Evolutionary conservation across 139 green algal genomes (phyloP), one percentile per base, ranked within the genome.

Genomic region (Coelastrella sp.): DNA sequence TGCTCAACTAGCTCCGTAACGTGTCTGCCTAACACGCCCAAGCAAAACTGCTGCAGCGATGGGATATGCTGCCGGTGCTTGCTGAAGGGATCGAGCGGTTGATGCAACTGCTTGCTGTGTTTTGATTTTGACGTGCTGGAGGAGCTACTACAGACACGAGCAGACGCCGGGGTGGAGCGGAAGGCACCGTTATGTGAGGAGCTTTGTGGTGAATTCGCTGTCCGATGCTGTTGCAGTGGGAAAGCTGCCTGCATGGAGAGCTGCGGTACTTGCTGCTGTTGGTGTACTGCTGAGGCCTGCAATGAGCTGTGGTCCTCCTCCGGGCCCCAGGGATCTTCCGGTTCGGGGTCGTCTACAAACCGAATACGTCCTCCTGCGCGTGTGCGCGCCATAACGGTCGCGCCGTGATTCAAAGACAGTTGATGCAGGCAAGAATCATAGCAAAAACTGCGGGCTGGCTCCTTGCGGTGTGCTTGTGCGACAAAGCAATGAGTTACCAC

Each of bases 281-380:
- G 61, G 59, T 7, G 20, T 4, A 17, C 80, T 57, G 58, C 80
- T 57, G 80, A 7, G 7, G 71, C 74, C 8, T 80, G 19, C 23
- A 58, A 6, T 14, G 22, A 17, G 13, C 59, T 32, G 16, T 60
- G 59, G 11, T 87, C 32, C 10, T 88, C 23, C 14, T 88, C 83
- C 3, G 66, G 32, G 32, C 83, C 83, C 83, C 83, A 88, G 13
- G 83, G 65, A 58, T 88, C 83, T 17, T 76, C 83, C 54, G 47
- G 77, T 14, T 73, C 23, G 19, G 16, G 58, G 14, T 80, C 57
- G 47, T 57, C 66, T 68, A 68, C 83, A 60, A 57, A 32, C 32
- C 23, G 7, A 5, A 75, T 68, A n/a, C 83, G 80, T 22, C 16
- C 68, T 76, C 68, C 22, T 14, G 16, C 68, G 14, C 6, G 68